Conservation (phyloP, 495 filamentous ascomycete genomes). For the Hyaloscypha finlandica region DNA sequence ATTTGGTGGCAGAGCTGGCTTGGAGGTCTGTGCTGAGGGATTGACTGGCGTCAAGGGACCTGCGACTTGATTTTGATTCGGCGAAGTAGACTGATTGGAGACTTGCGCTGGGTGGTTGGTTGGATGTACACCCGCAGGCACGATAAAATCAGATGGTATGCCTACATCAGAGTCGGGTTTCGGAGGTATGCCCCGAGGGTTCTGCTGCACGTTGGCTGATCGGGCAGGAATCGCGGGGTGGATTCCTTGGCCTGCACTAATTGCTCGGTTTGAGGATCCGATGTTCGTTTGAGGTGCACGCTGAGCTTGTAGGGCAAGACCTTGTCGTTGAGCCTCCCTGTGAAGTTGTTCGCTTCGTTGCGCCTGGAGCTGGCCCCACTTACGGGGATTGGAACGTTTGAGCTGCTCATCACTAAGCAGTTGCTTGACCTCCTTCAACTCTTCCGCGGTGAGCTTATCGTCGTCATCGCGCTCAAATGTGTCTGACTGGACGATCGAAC, state of each 20-base stretch:
- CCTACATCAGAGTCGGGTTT: background rate
- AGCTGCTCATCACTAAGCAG: conserved; percentile 46
- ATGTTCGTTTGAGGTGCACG: background rate
- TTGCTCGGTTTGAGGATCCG: background rate
- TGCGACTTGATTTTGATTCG: background rate
- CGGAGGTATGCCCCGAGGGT: background rate
- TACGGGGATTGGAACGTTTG: conserved; percentile 46
- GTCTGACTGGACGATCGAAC: conserved; percentile 56
- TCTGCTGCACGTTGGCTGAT: background rate
- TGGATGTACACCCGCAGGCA: background rate
- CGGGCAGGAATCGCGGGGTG: background rate
- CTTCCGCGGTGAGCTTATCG: conserved; percentile 57
- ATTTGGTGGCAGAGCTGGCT: background rate
- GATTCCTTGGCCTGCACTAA: background rate
- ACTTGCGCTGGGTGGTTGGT: background rate
- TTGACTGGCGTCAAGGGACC: background rate
- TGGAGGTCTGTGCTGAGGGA: background rate
- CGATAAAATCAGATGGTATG: no score
- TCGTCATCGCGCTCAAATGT: conserved; percentile 60
- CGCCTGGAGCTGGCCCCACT: conserved; percentile 30
- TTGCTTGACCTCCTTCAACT: conserved; percentile 48
- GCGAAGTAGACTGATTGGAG: background rate
- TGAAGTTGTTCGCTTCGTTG: background rate
- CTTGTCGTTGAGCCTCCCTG: conserved; percentile 1
- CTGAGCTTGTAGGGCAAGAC: conserved; percentile 4